Evolutionary conservation across 208 protist species (phyloP).

Genomic region (Vickermania ingenoplastis): DNA sequence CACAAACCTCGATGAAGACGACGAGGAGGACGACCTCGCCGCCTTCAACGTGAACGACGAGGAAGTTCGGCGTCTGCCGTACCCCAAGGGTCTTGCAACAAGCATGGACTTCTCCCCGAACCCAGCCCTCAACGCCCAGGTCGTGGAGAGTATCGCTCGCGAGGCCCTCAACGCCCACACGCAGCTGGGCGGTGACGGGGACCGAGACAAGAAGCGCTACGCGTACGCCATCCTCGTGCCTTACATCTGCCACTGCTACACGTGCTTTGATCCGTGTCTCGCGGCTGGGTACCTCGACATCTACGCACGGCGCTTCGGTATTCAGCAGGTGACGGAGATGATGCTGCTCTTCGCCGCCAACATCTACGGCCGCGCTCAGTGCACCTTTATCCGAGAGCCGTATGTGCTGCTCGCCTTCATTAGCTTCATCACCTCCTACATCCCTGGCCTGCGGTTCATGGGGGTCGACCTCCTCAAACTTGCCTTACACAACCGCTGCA

Average conservation of each 20-base stretch:
- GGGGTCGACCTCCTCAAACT: slow-evolving; percentile 15
- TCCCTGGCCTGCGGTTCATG: slow-evolving; percentile 14
- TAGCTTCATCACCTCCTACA: slow-evolving; percentile 7
- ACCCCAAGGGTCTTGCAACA: slow-evolving; percentile 8
- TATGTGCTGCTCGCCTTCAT: slow-evolving; percentile 7
- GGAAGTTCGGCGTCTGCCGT: slow-evolving; percentile 5
- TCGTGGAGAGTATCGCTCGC: slow-evolving; percentile 8
- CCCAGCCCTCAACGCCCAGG: slow-evolving; percentile 6
- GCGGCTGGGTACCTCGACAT: slow-evolving; percentile 6
- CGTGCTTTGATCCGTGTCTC: slow-evolving; percentile 11
- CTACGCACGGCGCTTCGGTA: slow-evolving; percentile 2
- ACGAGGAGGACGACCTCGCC: neutral
- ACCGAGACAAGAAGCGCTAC: neutral
- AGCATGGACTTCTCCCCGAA: slow-evolving; percentile 7
- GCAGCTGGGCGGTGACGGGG: neutral
- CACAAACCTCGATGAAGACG: neutral
- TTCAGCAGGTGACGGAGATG: neutral
- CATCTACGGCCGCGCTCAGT: slow-evolving; percentile 9
- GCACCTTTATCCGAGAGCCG: slow-evolving; percentile 5
- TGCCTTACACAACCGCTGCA: neutral
- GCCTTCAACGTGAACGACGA: slow-evolving; percentile 1
- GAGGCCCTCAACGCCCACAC: slow-evolving; percentile 4
- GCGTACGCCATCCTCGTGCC: slow-evolving; percentile 4
- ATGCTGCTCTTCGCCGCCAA: slow-evolving; percentile 13
- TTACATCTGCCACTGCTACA: slow-evolving; percentile 9